Base-by-base conservation (phyloP, 768 basidiomycete species). In the Termitomyces sp. region DNA sequence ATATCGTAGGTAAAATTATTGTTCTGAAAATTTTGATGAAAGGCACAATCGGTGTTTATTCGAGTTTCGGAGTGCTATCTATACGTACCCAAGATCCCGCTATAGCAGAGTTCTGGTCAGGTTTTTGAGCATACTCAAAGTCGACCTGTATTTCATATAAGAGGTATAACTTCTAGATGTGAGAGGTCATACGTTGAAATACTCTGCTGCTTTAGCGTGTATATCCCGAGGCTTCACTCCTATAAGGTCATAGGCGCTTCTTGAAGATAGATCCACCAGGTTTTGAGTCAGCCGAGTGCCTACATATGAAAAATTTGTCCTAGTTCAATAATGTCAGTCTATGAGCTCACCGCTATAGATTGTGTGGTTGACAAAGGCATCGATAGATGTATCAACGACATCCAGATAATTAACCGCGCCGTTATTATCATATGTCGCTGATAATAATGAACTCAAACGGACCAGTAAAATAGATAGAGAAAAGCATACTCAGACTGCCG, bases 21-120 rank as follows among this genome's bases (percentile, higher is more conserved):
- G 54, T 81, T 83, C 86, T 86, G 48, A 29, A 4, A 6, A 54
- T 15, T 31, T 20, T 5, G 14, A 29, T 5, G 14, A 29, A 10
- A n/a, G 15, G 15, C 9, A 31, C 15, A 25, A 20, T 54, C 15
- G 0, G 38, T 42, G 14, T 31, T 31, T 25, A 54, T 29, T 54
- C 25, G 12, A 29, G 15, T 31, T 31, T 15, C 14, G 25, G 11
- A 45, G 3, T 17, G 32, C 11, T 31, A 4, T 1, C 48, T 10
- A 11, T 29, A 54, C 74, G 54, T 71, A 86, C 87, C 86, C 85
- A 85, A 25, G 86, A 78, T 5, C 84, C 80, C n/a, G 85, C 85
- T 25, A 88, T 73, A 76, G 82, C 82, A 0, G 86, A 88, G 0
- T 82, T 83, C 68, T 86, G 79, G 37, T 86, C 85, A 1, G 87